Conservation (phyloP, 805 yeast genomes). For the Soucietia sequanensis region DNA sequence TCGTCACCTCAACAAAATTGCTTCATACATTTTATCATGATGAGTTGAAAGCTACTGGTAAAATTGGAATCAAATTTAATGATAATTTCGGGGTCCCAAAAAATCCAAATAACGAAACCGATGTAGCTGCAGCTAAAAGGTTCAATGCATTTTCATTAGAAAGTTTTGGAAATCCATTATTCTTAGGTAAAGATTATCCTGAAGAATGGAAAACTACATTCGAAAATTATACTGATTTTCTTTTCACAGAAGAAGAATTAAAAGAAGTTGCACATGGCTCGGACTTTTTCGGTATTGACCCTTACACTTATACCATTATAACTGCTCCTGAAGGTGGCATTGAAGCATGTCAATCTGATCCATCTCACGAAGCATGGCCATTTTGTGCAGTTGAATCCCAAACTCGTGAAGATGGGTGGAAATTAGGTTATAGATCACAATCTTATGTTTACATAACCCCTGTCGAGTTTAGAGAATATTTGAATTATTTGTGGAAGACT, state of each 20-base stretch:
- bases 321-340: constrained; percentile 19
- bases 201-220: constrained; percentile 17
- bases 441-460: constrained; percentile 21
- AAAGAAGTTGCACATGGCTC: constrained; percentile 17
- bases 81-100: constrained; percentile 25
- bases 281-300: constrained; percentile 34
- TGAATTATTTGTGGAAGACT: constrained; percentile 24
- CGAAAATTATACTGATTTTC: constrained; percentile 9
- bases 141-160: constrained; percentile 21
- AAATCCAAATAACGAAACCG: constrained; percentile 18
- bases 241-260: constrained; percentile 24
- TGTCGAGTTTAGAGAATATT: constrained; percentile 20
- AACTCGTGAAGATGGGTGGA: constrained; percentile 17
- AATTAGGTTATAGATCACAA: constrained; percentile 18
- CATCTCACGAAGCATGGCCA: constrained; percentile 21
- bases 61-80: constrained; percentile 23
- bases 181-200: constrained; percentile 28
- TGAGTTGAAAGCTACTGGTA: constrained; percentile 21
- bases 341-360: constrained; percentile 20
- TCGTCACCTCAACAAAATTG: constrained; percentile 23
- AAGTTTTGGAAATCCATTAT: constrained; percentile 28
- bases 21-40: constrained; percentile 21
- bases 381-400: constrained; percentile 16
- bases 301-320: constrained; percentile 21
- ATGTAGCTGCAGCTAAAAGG: constrained; percentile 24